Evolutionary conservation across 495 filamentous ascomycete genomes (phyloP).

Genomic region (Penicillium goetzii): DNA sequence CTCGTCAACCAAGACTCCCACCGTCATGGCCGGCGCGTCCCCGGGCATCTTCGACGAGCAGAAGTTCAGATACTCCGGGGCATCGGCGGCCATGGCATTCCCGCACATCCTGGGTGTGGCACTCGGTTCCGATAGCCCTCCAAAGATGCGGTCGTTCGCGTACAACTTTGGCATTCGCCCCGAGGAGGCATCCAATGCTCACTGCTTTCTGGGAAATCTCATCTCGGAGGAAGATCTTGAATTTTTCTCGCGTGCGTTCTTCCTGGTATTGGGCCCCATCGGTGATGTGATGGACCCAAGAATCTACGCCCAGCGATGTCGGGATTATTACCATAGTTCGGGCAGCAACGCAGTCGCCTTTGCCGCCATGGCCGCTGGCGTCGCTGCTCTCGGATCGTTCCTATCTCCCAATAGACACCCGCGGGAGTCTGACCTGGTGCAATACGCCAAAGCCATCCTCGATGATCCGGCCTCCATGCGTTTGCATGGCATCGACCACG

Average conservation of each 20-base stretch:
- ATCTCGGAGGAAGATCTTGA: background rate
- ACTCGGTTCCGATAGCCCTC: background rate
- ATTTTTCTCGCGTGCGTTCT: background rate
- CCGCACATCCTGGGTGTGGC: background rate
- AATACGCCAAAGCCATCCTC: background rate
- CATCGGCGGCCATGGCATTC: background rate
- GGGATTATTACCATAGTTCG: background rate
- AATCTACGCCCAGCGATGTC: background rate
- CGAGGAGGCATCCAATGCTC: background rate
- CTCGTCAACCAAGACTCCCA: background rate
- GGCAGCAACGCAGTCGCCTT: background rate
- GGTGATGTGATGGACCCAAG: background rate
- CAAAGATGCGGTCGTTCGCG: background rate
- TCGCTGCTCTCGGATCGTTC: constrained; percentile 1
- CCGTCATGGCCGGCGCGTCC: background rate
- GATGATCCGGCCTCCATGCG: background rate
- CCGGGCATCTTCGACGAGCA: background rate
- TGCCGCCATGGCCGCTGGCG: background rate
- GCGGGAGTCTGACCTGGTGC: background rate
- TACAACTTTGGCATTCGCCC: constrained; percentile 1
- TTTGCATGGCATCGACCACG: constrained; percentile 32
- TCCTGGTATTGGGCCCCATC: background rate
- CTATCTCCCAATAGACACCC: background rate
- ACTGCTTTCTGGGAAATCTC: background rate
- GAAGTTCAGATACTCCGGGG: background rate